Evolutionary conservation across 495 filamentous ascomycete genomes (phyloP), one percentile per base, ranked within the genome.

Genomic region (Talaromyces stipitatus): DNA sequence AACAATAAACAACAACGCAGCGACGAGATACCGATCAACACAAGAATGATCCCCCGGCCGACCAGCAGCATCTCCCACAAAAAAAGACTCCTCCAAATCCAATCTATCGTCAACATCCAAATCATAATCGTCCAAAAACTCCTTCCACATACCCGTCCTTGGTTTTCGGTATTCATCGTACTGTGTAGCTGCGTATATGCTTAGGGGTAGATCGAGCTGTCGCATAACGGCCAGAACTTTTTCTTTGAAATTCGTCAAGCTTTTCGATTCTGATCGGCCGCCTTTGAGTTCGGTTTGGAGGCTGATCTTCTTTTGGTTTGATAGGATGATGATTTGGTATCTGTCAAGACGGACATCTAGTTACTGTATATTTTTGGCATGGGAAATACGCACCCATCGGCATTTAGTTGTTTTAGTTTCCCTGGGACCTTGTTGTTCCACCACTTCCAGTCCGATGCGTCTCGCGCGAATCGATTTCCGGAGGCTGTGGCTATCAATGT

Each of bases 61-160:
- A 14, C 87, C 87, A 48, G 82, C 94, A 20, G 94, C 92, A 75
- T 99, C 94, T 8, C 94, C 94, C 9, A 97, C 86, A 67, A 96
- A 96, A 56, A 96, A 76, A 6, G 88, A 92, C 6, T 77, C 68
- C 14, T 79, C 67, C 7, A 87, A 68, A 66, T 95, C 84, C 23
- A 92, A 71, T 12, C 69, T 70, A 7, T 84, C 84, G 1, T 68
- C 70, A 18, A 81, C 79, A 56, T 83, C 70, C 2, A 96, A 75
- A 51, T 84, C 82, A 62, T 85, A 85, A 55, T 95, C 89, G 12
- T 84, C 80, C 8, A 89, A 72, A 55, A 95, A 72, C 65, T 96
- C 89, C 2, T 72, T 72, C 94, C 95, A 99, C 88, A 97, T 96
- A 11, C 91, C 91, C 1, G 74, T 74, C 48, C 94, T 76, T 10